Evolutionary conservation across 2,329 filamentous ascomycete genomes (phyloP).

Genomic region (Sclerotinia glacialis): DNA sequence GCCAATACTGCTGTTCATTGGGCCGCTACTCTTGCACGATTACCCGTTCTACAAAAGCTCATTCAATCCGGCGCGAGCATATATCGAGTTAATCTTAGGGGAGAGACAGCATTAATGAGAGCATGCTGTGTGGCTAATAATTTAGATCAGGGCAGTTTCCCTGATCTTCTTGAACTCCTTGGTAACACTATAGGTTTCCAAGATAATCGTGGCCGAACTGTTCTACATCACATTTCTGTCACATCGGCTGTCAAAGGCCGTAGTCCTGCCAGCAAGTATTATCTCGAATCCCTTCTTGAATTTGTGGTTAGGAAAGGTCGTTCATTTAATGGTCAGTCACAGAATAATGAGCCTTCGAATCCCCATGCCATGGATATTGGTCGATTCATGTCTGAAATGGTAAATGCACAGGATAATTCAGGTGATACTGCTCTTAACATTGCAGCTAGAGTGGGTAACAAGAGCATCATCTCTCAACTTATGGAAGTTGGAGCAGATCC

Average conservation of each 20-base stretch:
- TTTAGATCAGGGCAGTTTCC: slow-evolving; percentile 85
- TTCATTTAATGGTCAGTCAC: slow-evolving; percentile 53
- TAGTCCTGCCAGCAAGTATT: slow-evolving; percentile 88
- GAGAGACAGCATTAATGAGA: slow-evolving; percentile 90
- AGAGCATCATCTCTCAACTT: slow-evolving; percentile 93
- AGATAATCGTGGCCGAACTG: slow-evolving; percentile 84
- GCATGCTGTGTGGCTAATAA: slow-evolving; percentile 93
- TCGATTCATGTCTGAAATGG: slow-evolving; percentile 94
- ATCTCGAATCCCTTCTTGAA: slow-evolving; percentile 88
- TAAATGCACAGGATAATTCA: slow-evolving; percentile 89
- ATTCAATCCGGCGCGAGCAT: slow-evolving; percentile 84
- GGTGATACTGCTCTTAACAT: slow-evolving; percentile 95
- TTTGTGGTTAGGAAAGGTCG: slow-evolving; percentile 88
- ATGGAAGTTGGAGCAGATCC: slow-evolving; percentile 93
- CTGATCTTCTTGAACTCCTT: slow-evolving; percentile 83
- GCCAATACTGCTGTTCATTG: slow-evolving; percentile 91
- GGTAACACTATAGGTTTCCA: slow-evolving; percentile 87
- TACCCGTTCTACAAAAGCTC: slow-evolving; percentile 76
- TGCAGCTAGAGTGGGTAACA: slow-evolving; percentile 86
- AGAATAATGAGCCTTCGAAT: slow-evolving; percentile 31
- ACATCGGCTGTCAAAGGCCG: slow-evolving; percentile 94
- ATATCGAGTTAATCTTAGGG: slow-evolving; percentile 80
- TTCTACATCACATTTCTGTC: slow-evolving; percentile 93
- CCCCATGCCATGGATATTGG: slow-evolving; percentile 68
- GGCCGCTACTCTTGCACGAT: slow-evolving; percentile 88